Conservation (phyloP, 225 moss, liverwort and hornwort species). For the Bryum argenteum region DNA sequence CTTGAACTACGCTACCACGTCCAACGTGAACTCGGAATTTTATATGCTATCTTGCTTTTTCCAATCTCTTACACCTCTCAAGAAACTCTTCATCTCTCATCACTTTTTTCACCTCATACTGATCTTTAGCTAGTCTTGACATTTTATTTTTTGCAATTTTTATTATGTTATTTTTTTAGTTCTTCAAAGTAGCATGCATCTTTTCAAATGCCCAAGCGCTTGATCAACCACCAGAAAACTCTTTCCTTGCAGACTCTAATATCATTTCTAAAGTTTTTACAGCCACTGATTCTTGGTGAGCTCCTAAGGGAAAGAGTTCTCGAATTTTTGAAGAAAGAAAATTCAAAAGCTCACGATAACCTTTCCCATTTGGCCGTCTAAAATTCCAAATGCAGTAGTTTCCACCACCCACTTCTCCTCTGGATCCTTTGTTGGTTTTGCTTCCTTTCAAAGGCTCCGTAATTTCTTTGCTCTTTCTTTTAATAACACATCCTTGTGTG, state of each 20-base stretch:
- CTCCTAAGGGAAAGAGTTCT: neutral
- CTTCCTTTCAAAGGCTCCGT: neutral
- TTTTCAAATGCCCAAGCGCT: neutral
- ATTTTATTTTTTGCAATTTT: neutral
- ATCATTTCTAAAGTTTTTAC: neutral
- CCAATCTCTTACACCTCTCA: neutral
- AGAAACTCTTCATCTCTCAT: neutral
- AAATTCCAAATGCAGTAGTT: neutral
- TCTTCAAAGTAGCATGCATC: no score
- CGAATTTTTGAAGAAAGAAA: neutral
- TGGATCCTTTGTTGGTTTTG: neutral
- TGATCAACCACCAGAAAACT: neutral
- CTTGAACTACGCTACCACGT: neutral
- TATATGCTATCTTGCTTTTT: neutral
- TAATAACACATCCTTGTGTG: neutral
- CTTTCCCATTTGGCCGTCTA: neutral
- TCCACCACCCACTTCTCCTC: neutral
- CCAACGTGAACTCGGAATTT: no score
- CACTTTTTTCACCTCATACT: neutral
- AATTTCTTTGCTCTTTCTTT: neutral
- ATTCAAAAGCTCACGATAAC: neutral
- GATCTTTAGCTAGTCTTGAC: neutral
- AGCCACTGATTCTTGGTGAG: neutral
- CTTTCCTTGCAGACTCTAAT: neutral
- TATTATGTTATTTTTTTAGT: neutral